These are phyloP conservation scores for Ceratocystis papillata DNA, from an alignment of 2,329 filamentous ascomycete species.

Conservation along the genomic window DNA sequence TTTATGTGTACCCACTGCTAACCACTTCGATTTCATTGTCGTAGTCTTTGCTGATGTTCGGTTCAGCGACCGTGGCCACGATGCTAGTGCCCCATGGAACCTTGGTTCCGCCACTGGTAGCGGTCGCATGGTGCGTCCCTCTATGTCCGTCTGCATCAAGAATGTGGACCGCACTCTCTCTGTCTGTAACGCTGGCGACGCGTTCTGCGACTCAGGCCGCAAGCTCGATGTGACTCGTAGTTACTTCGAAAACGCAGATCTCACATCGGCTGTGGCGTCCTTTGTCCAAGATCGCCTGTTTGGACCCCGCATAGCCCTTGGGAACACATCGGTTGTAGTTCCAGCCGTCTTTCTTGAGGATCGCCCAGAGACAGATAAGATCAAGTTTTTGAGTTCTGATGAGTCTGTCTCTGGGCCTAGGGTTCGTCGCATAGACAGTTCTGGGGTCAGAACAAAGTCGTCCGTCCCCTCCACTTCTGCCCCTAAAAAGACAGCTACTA, in stretches of 20 bases:
- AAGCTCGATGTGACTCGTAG: not conserved
- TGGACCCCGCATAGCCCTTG: not conserved
- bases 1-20: not conserved
- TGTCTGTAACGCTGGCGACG: conserved; percentile 8
- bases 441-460: not conserved
- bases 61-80: conserved; percentile 14
- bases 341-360: conserved; percentile 2
- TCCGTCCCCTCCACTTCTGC: not conserved
- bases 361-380: not conserved
- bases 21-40: not conserved
- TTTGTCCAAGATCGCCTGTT: conserved; percentile 6
- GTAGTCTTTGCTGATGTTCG: conserved; percentile 17
- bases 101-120: not conserved
- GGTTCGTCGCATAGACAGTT: not conserved
- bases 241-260: not conserved
- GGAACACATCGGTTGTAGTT: not conserved
- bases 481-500: not conserved
- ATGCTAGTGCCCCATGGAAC: conserved; percentile 8
- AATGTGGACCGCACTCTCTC: conserved; percentile 12
- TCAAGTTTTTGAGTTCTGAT: not conserved
- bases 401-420: not conserved
- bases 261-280: not conserved
- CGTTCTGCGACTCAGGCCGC: conserved; percentile 11
- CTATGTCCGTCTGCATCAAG: not conserved
- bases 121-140: conserved; percentile 11